Conservation (phyloP, 805 yeast genomes). For the Hanseniaspora guilliermondii region DNA sequence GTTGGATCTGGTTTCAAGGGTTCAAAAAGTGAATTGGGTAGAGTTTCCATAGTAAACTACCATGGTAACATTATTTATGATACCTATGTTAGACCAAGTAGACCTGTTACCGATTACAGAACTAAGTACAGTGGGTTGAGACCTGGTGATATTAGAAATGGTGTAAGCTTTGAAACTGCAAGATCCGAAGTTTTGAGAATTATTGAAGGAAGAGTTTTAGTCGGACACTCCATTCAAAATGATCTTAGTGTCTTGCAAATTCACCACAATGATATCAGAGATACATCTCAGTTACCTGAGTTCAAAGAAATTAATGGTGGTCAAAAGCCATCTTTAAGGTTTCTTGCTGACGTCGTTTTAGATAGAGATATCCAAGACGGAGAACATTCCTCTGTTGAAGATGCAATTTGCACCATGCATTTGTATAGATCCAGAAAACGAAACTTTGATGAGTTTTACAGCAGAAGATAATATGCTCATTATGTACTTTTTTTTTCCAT, state of each 20-base stretch:
- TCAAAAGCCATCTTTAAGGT: constrained; percentile 66
- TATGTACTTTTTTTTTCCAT: background rate
- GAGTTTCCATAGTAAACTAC: constrained; percentile 78
- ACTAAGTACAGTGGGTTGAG: constrained; percentile 84
- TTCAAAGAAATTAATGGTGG: constrained; percentile 43
- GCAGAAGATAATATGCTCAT: background rate
- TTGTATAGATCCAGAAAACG: constrained; percentile 51
- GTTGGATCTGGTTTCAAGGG: constrained; percentile 82
- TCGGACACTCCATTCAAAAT: constrained; percentile 77
- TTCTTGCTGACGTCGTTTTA: constrained; percentile 45
- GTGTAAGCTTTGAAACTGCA: constrained; percentile 55
- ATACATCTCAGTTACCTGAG: constrained; percentile 53
- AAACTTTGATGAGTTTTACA: constrained; percentile 41
- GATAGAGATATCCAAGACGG: constrained; percentile 55
- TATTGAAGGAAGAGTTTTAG: constrained; percentile 44
- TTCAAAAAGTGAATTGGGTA: constrained; percentile 55
- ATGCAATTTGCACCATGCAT: constrained; percentile 78
- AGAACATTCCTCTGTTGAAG: constrained; percentile 79
- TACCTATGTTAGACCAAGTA: constrained; percentile 60
- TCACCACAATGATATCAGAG: constrained; percentile 63
- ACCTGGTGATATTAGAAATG: constrained; percentile 55
- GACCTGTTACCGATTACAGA: constrained; percentile 76
- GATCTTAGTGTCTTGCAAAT: constrained; percentile 59
- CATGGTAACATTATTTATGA: constrained; percentile 65
- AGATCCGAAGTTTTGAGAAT: constrained; percentile 44